Evolutionary conservation across 257 asterid species (phyloP), one percentile per base, ranked within the genome.

Genomic region (Eucommia ulmoides): DNA sequence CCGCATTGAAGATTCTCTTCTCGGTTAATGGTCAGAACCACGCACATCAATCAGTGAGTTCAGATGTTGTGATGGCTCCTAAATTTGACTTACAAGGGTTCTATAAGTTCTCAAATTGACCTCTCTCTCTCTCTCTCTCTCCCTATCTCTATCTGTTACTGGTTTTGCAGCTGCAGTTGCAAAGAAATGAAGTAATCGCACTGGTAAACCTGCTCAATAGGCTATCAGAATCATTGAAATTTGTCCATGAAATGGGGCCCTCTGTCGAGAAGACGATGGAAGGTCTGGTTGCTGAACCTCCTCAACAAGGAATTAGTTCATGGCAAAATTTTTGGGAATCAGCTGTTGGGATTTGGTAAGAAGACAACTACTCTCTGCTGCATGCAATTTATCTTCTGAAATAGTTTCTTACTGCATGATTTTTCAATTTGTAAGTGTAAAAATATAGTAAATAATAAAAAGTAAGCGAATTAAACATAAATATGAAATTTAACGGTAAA

Each of bases 151-250:
- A 7, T 35, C 53, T 55, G 22, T 45, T 41, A 25, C 8, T 41
- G 26, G n/a, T 24, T 25, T 52, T 17, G 23, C 78, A 83, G 93
- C 75, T 88, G 62, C 88, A 83, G 72, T 66, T 88, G 58, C 97
- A 88, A 74, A 79, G 92, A 77, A 88, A 84, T 50, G 97, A 88
- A 67, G 95, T 84, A 55, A 88, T 88, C 68, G 97, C 97, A 50
- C 75, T 88, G 66, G 56, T 81, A 67, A 88, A 88, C 70, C 71
- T 88, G 65, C 87, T 88, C 53, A 58, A 81, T 54, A 86, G 97
- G 33, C 78, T 88, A 11, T 84, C 97, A 18, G 97, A 88, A 69
- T 88, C 95, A 20, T 68, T 88, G 47, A 75, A 73, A 52, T 83
- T 88, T 53, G 92, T 88, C 51, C 73, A 75, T 17, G 92, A 84